Conservation (phyloP, 108 stramenopile genomes). For the Fragilariopsis cylindrus region DNA sequence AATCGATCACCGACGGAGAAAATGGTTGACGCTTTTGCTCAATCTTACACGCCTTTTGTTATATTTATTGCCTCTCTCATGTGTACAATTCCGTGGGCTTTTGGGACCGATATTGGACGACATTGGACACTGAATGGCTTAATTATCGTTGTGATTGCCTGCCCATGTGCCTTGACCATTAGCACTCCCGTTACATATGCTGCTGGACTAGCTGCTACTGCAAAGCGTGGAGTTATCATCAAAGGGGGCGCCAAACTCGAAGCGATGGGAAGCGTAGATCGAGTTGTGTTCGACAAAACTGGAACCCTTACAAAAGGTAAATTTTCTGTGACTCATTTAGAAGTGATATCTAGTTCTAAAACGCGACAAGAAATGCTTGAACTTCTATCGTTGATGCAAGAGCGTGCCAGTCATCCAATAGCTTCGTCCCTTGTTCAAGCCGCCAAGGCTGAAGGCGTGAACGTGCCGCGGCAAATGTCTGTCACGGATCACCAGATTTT, state of each 20-base stretch:
- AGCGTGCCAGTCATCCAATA: conserved; percentile 80
- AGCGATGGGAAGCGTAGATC: conserved; percentile 72
- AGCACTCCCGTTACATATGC: conserved; percentile 85
- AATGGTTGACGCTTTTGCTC: conserved; percentile 77
- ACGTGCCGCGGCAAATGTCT: conserved; percentile 27
- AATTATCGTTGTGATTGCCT: conserved; percentile 78
- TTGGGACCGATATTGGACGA: conserved; percentile 55
- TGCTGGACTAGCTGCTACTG: conserved; percentile 79
- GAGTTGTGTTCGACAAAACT: conserved; percentile 85
- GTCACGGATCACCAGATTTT: conserved; percentile 68
- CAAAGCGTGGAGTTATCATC: conserved; percentile 80
- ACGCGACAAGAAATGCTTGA: conserved; percentile 62
- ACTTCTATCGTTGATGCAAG: conserved; percentile 80
- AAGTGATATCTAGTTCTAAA: conserved; percentile 45
- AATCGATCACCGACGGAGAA: conserved; percentile 81
- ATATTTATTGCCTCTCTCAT: conserved; percentile 56
- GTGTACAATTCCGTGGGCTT: conserved; percentile 79
- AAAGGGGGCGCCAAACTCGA: conserved; percentile 88
- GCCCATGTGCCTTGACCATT: conserved; percentile 87
- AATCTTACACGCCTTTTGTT: conserved; percentile 74
- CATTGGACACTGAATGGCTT: conserved; percentile 67
- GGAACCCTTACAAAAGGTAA: conserved; percentile 86
- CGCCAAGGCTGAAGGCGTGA: conserved; percentile 70
- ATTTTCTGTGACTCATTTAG: conserved; percentile 65
- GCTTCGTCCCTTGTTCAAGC: conserved; percentile 75